phyloP scores from a whole-genome alignment of 108 stramenopile genomes.

The Cyclotella baltica region DNA sequence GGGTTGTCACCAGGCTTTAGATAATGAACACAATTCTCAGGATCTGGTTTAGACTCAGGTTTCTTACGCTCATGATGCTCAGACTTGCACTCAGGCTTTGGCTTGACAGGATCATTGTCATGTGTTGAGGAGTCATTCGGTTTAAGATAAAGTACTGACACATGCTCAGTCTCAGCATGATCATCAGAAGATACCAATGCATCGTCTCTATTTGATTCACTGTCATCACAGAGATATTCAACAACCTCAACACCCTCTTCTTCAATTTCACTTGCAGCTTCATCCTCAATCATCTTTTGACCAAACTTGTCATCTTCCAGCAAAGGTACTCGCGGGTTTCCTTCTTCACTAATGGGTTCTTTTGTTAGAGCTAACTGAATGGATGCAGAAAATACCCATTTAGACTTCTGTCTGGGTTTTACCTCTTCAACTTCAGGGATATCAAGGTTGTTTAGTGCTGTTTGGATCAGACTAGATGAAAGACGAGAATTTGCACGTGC shows the following conservation, averaged over 20 bases:
- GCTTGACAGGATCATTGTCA: not conserved
- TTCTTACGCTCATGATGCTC: too few species aligned
- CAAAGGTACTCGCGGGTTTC: not conserved
- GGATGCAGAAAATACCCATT: conserved; percentile 20
- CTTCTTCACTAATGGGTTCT: not conserved
- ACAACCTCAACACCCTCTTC: conserved; percentile 35
- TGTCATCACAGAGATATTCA: conserved; percentile 5
- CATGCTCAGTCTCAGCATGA: conserved; percentile 17
- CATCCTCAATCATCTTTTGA: not conserved
- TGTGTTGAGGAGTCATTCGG: not conserved
- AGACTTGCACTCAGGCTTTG: too few species aligned
- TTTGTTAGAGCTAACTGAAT: conserved; percentile 8
- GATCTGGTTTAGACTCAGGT: too few species aligned
- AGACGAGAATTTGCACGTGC: too few species aligned
- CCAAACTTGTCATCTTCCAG: not conserved
- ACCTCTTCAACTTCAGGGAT: not conserved
- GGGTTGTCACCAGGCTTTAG: too few species aligned
- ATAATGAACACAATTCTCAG: too few species aligned
- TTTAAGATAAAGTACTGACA: conserved; percentile 25
- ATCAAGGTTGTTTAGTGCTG: conserved; percentile 9
- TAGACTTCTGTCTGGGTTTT: not conserved
- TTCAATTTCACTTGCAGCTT: not conserved
- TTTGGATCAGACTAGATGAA: conserved; percentile 9
- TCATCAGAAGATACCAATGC: not conserved
- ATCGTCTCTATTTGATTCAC: conserved; percentile 8